phyloP scores from a whole-genome alignment of 192 early-diverging fungal genomes.

The Rhizoclosmatium sp. region DNA sequence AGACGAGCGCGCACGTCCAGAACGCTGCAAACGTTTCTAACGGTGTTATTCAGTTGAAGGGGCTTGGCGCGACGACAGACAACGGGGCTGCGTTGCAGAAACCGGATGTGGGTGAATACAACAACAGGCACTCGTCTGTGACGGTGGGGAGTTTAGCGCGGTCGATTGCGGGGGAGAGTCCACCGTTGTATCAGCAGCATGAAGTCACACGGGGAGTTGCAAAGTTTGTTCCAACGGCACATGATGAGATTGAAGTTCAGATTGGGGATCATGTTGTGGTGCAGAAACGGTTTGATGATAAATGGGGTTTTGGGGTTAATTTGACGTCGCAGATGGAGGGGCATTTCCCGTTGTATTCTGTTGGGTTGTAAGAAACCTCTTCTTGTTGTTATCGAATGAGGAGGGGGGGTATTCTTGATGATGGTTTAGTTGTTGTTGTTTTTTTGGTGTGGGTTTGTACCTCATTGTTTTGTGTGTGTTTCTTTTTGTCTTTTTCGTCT shows the following conservation, averaged over 20 bases:
- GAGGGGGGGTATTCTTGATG: too few species aligned
- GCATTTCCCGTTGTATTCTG: conserved; percentile 59
- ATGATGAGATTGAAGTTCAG: conserved; percentile 15
- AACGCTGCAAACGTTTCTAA: background rate
- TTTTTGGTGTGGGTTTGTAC: too few species aligned
- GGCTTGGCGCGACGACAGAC: background rate
- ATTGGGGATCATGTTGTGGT: conserved; percentile 26
- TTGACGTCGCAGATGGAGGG: conserved; percentile 59
- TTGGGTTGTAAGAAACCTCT: conserved; percentile 20
- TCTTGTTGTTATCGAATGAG: too few species aligned
- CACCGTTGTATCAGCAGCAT: background rate
- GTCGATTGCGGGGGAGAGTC: background rate
- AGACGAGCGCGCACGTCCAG: background rate
- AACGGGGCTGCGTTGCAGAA: background rate
- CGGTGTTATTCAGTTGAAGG: background rate
- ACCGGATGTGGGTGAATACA: background rate
- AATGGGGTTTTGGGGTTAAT: conserved; percentile 62
- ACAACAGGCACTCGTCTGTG: background rate
- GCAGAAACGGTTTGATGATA: conserved; percentile 30
- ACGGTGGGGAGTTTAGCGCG: background rate
- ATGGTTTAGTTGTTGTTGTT: too few species aligned
- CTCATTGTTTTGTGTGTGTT: too few species aligned
- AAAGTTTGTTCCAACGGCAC: conserved; percentile 7
- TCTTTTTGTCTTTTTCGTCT: too few species aligned
- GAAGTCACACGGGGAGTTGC: conserved; percentile 1